Base-by-base conservation (phyloP, 805 yeast species). In the Ogataea haglerorum region DNA sequence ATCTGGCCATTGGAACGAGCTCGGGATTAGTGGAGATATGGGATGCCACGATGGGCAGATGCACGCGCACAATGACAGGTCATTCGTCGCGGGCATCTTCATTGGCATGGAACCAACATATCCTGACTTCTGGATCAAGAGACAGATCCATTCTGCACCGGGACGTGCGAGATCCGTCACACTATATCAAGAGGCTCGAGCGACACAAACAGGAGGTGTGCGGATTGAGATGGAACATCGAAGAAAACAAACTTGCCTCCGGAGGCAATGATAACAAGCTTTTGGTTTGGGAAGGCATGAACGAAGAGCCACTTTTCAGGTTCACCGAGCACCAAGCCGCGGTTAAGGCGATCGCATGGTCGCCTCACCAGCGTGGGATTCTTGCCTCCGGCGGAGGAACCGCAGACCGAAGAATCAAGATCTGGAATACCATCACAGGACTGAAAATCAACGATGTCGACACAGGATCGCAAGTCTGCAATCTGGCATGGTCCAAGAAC, bases 371-470 rank as follows among this genome's bases (percentile, higher is more conserved):
- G 58, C 70, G 97, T 40, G 97, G 98, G 1, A 73, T 90, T 3
- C 63, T 93, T 40, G 98, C 98, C 1, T 78, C 93, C 2, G 99
- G 99, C 12, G 99, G 99, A 14, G 99, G 99, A 26, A 89, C 98
- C 0, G 90, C 95, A 1, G 99, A 93, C 63, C 79, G 91, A 42
- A 75, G 82, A 28, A 83, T 93, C 52, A 86, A 90, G 61, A 79
- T 89, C 17, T 93, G 98, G 98, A 93, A 90, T 60, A 84, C 95
- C 0, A 65, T 81, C 32, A 85, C 84, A 6, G 96, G 96, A 1
- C 60, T 72, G 17, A 76, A 82, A 43, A 57, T 86, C 10, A 76
- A 79, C 53, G 93, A 88, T 51, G 79, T 85, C n/a, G 95, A 91
- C 56, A 88, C 98, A 0, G 97, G 97, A 0, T 87, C 96, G 3